These are phyloP conservation scores for Flaveria linearis DNA, from an alignment of 129 eudicot species.

Conservation along the genomic window DNA sequence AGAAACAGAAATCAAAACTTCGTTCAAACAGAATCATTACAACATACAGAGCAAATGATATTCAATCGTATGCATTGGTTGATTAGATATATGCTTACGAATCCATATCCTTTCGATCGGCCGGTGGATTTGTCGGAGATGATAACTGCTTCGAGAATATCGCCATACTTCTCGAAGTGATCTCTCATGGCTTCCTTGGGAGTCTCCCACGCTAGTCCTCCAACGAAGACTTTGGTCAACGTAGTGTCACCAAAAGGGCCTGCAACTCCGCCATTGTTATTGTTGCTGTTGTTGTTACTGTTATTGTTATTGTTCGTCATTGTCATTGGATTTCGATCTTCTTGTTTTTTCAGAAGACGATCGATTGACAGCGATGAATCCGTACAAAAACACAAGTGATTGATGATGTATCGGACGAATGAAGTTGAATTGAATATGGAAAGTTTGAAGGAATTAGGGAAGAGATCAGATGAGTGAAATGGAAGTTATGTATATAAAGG, in stretches of 20 bases:
- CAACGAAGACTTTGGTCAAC: slow-evolving; percentile 81
- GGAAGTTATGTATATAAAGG: slow-evolving; percentile 28
- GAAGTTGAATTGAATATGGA: slow-evolving; percentile 23
- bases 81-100: slow-evolving; percentile 45
- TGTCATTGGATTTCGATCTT: slow-evolving; percentile 8
- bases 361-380: not conserved
- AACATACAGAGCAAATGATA: too few species aligned
- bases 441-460: slow-evolving; percentile 24
- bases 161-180: slow-evolving; percentile 74
- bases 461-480: slow-evolving; percentile 33
- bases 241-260: slow-evolving; percentile 74
- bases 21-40: not conserved
- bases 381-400: not conserved
- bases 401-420: not conserved
- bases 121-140: slow-evolving; percentile 87
- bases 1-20: not conserved
- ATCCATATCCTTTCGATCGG: slow-evolving; percentile 95
- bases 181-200: slow-evolving; percentile 72
- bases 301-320: slow-evolving; percentile 33
- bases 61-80: not conserved
- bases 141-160: slow-evolving; percentile 84
- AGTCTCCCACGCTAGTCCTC: slow-evolving; percentile 96
- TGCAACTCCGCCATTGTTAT: slow-evolving; percentile 25
- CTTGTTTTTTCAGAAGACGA: slow-evolving; percentile 2
- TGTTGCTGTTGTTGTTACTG: not conserved